These are phyloP conservation scores for Wickerhamiella slavikovae DNA, from an alignment of 805 yeast genomes.

Conservation along the genomic window DNA sequence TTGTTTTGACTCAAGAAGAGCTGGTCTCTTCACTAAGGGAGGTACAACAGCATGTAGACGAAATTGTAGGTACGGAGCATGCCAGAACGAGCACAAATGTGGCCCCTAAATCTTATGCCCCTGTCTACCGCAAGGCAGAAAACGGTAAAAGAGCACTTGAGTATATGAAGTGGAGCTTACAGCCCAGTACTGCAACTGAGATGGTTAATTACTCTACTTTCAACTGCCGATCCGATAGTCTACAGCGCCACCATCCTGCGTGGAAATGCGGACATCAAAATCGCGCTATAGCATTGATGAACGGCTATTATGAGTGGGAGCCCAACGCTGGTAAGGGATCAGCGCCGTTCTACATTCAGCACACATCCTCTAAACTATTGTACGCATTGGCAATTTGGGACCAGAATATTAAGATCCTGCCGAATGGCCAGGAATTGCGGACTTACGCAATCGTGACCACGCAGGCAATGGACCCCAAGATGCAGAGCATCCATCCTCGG, in stretches of 20 bases:
- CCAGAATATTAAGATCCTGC: constrained; percentile 8
- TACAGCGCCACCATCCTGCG: constrained; percentile 26
- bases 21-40: no score
- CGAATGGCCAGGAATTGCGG: constrained; percentile 15
- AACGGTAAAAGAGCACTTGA: constrained; percentile 13
- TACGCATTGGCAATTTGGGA: constrained; percentile 45
- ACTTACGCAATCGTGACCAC: constrained; percentile 60
- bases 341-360: constrained; percentile 43
- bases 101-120: background rate
- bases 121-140: background rate
- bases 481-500: constrained; percentile 53
- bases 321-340: constrained; percentile 22
- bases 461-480: constrained; percentile 35
- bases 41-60: no score
- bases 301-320: constrained; percentile 79
- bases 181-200: constrained; percentile 26
- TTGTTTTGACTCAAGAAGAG: no score
- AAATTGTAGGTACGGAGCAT: no score
- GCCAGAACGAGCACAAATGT: no score
- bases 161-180: constrained; percentile 63
- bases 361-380: constrained; percentile 31
- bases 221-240: constrained; percentile 54
- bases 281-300: constrained; percentile 59
- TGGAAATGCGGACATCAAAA: constrained; percentile 35
- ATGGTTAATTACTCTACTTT: constrained; percentile 19